These are phyloP conservation scores for Sporothrix brunneoviolacea DNA, from an alignment of 2,329 filamentous ascomycete species.

Conservation along the genomic window DNA sequence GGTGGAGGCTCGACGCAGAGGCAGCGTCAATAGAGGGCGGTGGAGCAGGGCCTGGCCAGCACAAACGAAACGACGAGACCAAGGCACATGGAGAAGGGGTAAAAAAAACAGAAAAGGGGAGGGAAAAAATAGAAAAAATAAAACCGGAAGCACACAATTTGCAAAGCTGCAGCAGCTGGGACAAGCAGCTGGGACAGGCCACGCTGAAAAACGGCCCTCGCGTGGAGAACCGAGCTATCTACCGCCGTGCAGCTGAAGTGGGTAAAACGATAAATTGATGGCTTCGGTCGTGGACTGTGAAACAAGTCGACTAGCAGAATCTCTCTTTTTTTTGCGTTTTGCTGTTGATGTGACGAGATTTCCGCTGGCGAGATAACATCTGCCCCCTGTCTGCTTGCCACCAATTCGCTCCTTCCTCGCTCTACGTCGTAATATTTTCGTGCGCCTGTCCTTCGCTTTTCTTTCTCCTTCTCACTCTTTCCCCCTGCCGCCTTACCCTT, in stretches of 20 bases:
- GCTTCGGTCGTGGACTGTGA: background rate
- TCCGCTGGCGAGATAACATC: background rate
- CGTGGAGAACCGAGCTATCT: background rate
- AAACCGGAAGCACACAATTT: conserved; percentile 7
- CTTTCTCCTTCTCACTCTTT: background rate
- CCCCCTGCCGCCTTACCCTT: background rate
- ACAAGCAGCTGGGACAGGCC: background rate
- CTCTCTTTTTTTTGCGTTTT: background rate
- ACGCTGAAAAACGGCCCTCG: background rate
- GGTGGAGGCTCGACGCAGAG: no score
- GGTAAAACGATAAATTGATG: conserved; percentile 10
- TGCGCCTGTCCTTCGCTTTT: background rate
- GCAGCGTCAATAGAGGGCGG: background rate
- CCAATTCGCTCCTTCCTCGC: conserved; percentile 3
- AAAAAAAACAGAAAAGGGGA: background rate
- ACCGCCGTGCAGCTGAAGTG: conserved; percentile 1
- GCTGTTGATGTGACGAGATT: background rate
- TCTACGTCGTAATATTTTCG: no score
- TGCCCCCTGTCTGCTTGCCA: background rate
- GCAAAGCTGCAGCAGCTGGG: background rate
- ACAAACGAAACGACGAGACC: conserved; percentile 1
- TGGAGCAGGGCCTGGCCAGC: background rate
- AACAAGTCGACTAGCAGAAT: background rate
- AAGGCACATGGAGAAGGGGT: background rate
- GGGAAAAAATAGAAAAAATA: background rate